Base-by-base conservation (phyloP, 1,284 basidiomycete species). In the Tremellales sp. region DNA sequence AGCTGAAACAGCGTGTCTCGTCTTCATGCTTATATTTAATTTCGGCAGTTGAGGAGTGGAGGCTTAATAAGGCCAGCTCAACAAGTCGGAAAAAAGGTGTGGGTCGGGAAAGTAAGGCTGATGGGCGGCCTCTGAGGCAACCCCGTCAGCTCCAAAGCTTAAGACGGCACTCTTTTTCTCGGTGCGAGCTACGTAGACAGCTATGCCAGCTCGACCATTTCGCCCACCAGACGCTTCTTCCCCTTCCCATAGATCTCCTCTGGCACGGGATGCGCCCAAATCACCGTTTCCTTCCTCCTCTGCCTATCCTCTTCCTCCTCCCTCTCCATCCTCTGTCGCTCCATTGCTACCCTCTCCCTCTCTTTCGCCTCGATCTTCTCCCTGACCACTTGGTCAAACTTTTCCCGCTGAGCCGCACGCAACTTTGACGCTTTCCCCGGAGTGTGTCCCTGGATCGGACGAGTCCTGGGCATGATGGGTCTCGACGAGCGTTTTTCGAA, bases 181-280 rank as follows among this genome's bases (percentile, higher is more conserved):
- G n/a, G n/a, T n/a, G n/a, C n/a, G n/a, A n/a, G n/a, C n/a, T n/a
- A n/a, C n/a, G n/a, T n/a, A n/a, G n/a, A 31, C 40, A 16, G 32
- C 38, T 7, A 56, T 43, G 44, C 26, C 34, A 24, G 48, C 22
- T 47, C 50, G 19, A 43, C 45, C 26, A 25, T 27, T 14, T 37
- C 31, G 29, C 48, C 35, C 14, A 28, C 34, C 29, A 28, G n/a
- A n/a, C n/a, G n/a, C n/a, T n/a, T n/a, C n/a, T n/a, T n/a, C 28
- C 27, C 18, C n/a, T 31, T 12, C 27, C 40, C 28, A 31, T 32
- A 21, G 38, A 66, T 66, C 59, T 66, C 58, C 10, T 38, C 50
- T n/a, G 66, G 66, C 32, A 69, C 43, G 10, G 61, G 63, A 18
- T 57, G 51, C 1, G 66, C 59, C 42, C 63, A 55, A 18, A 66